Evolutionary conservation across 495 filamentous ascomycete species (phyloP).

Genomic region (Opeltia flavorubescens): DNA sequence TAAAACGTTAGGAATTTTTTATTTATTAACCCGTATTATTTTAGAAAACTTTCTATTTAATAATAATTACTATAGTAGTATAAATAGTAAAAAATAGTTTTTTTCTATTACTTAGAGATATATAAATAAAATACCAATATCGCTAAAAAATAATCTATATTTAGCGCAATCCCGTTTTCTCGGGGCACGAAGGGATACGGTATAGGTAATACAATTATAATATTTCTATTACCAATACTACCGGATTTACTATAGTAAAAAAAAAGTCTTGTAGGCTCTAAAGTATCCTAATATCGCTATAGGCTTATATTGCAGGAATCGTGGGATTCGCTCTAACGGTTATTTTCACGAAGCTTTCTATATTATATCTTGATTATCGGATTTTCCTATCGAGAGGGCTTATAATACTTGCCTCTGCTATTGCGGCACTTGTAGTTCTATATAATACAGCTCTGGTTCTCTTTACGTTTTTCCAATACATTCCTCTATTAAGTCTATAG

Average conservation of each 20-base stretch:
- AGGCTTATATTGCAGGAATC: neutral
- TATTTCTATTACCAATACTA: neutral
- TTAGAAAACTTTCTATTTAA: too few species aligned
- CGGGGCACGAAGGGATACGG: too few species aligned
- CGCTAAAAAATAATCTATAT: too few species aligned
- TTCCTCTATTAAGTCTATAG: constrained; percentile 1
- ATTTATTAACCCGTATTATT: too few species aligned
- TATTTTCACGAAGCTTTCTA: neutral
- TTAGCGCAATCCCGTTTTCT: too few species aligned
- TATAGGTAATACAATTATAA: neutral
- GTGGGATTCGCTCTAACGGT: neutral
- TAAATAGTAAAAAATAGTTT: too few species aligned
- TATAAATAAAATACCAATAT: too few species aligned
- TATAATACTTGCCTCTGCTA: neutral
- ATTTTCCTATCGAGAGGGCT: constrained; percentile 1
- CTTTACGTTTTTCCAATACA: neutral
- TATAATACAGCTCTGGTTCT: neutral
- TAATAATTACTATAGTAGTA: too few species aligned
- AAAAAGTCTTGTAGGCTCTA: neutral
- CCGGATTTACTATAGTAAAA: neutral
- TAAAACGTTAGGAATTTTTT: too few species aligned
- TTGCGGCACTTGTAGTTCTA: neutral
- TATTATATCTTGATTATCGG: constrained; percentile 1
- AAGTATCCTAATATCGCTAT: neutral
- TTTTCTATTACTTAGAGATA: too few species aligned